Percentiles rank a stretch among this genome's conserved stretches.
These are phyloP conservation scores for Delitschia confertaspora DNA, from an alignment of 495 filamentous ascomycete species.

Conservation along the genomic window DNA sequence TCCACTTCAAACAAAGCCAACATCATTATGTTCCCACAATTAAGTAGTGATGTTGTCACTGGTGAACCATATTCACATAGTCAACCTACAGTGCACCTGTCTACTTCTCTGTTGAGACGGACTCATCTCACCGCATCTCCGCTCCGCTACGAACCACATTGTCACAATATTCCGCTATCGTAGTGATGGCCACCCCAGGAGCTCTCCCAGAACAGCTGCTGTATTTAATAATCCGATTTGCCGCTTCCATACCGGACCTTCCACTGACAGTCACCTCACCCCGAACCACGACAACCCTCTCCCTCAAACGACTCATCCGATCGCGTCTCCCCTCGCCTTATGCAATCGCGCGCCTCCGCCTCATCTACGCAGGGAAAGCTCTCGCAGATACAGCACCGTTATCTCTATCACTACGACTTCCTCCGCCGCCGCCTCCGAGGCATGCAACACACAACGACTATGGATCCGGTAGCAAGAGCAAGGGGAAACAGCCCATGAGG, in stretches of 20 bases:
- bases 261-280: slow-evolving; percentile 63
- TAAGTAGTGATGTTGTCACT: no score
- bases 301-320: slow-evolving; percentile 76
- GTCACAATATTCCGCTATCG: no score
- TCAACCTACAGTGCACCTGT: no score
- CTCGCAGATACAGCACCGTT: slow-evolving; percentile 63
- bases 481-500: slow-evolving; percentile 49
- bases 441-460: slow-evolving; percentile 35
- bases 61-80: no score
- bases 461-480: slow-evolving; percentile 44
- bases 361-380: slow-evolving; percentile 81
- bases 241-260: slow-evolving; percentile 73
- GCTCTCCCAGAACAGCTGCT: slow-evolving; percentile 35
- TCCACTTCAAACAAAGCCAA: no score
- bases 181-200: slow-evolving; percentile 12
- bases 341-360: slow-evolving; percentile 59
- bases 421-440: slow-evolving; percentile 48
- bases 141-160: no score
- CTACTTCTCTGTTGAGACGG: no score
- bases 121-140: no score
- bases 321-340: slow-evolving; percentile 53
- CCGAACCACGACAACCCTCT: slow-evolving; percentile 56
- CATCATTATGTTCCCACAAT: no score
- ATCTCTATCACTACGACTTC: slow-evolving; percentile 55
- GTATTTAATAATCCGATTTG: slow-evolving; percentile 79